Evolutionary conservation across 2,329 filamentous ascomycete species (phyloP), one percentile per base, ranked within the genome.

Genomic region (Cytospora mali): DNA sequence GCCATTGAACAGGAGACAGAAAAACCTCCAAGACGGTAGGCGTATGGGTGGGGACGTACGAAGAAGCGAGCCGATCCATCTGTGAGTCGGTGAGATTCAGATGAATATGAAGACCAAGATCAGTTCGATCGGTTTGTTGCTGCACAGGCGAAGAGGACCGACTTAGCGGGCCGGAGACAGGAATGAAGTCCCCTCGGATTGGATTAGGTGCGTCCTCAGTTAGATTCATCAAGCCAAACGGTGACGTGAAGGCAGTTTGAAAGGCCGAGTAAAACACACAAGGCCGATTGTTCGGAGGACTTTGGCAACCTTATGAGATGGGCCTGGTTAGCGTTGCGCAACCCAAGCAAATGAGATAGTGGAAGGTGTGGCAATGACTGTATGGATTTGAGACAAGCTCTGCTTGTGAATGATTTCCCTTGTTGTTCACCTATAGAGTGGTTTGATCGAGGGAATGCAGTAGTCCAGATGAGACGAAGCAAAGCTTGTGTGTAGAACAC

Each of bases 71-170:
- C 63, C 74, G 79, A 61, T 82, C 77, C 74, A 83, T 77, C 64
- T 82, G 79, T 0, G 74, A 76, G 52, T 82, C 78, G 5, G 80
- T 83, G 60, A 83, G 66, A 64, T 80, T 81, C 67, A 83, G 74
- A 27, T 79, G 78, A 31, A 83, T 75, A 46, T 79, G 76, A 23
- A 83, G 71, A 2, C 76, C 76, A 51, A 78, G 75, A 23, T 76
- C 60, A 23, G 69, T 68, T 2, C 73, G 75, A 23, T 76, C 60
- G 21, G 69, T 68, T 2, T 73, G 71, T 58, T 75, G 74, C 46
- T 69, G 72, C 5, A 73, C 75, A 4, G 79, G 70, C 2, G 76
- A 76, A 21, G 71, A 72, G 46, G 76, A 69, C 56, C 74, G 70
- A 14, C 61, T 69, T 23, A 64, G 64, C 1, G 70, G 64, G 21